These are phyloP conservation scores for Canavalia ensiformis DNA, from an alignment of 306 rosid species.

Conservation along the genomic window DNA sequence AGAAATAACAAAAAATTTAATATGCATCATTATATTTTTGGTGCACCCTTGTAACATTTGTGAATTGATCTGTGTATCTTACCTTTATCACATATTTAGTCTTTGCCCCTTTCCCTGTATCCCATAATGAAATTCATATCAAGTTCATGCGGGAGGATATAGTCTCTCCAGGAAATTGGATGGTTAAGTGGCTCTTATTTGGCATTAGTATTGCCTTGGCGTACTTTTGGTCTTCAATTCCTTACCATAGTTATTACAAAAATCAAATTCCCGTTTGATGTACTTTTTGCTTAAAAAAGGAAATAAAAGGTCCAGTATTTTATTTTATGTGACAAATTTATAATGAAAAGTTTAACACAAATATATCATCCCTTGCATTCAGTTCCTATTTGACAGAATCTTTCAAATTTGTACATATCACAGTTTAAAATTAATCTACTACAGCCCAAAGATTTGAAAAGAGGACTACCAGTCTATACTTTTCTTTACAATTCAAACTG, in stretches of 20 bases:
- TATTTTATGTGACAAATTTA: background rate
- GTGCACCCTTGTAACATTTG: background rate
- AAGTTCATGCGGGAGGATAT: background rate
- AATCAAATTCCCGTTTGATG: background rate
- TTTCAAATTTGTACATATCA: background rate
- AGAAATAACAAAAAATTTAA: background rate
- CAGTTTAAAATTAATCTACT: background rate
- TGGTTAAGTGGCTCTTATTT: constrained; percentile 1
- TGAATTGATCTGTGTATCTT: background rate
- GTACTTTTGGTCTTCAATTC: background rate
- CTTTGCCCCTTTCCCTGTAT: background rate
- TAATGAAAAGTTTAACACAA: background rate
- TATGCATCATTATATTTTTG: background rate
- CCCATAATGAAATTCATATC: too few species aligned
- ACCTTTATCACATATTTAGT: background rate
- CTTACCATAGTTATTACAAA: background rate
- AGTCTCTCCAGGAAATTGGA: background rate
- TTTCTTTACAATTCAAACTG: constrained; percentile 3
- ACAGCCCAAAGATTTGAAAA: background rate
- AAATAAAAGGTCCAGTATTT: background rate
- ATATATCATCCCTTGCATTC: background rate
- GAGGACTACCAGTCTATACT: background rate
- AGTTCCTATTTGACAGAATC: background rate
- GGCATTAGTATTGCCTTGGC: constrained; percentile 19
- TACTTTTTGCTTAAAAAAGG: background rate